Percentiles rank a stretch among this genome's conserved stretches.
These are phyloP conservation scores for Hypoxylon sp. DNA, from an alignment of 2,329 filamentous ascomycete species.

Conservation along the genomic window DNA sequence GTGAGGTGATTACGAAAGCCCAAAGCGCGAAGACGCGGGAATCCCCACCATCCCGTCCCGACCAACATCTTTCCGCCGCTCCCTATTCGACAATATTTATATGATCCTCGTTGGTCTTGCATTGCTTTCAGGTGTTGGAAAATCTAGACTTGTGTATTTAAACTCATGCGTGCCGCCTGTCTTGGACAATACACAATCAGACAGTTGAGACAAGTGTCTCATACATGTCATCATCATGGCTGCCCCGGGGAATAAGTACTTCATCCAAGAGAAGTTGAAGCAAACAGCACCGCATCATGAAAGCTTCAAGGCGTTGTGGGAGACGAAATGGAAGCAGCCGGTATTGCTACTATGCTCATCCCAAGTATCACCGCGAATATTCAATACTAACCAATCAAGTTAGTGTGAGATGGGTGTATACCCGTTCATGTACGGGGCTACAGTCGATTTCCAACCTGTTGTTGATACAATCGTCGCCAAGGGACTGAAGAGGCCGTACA, in stretches of 20 bases:
- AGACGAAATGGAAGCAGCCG: constrained; percentile 51
- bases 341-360: constrained; percentile 24
- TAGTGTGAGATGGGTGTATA: constrained; percentile 54
- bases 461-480: constrained; percentile 50
- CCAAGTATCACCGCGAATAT: neutral
- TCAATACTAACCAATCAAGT: constrained; percentile 6
- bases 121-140: neutral
- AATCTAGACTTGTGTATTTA: neutral
- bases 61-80: neutral
- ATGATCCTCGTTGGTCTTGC: neutral
- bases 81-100: constrained; percentile 7
- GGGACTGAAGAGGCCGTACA: constrained; percentile 47
- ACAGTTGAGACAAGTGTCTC: neutral
- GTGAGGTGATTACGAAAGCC: constrained; percentile 17
- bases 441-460: constrained; percentile 53
- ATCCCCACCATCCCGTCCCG: constrained; percentile 30
- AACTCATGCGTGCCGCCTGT: neutral
- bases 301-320: constrained; percentile 50
- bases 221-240: constrained; percentile 41
- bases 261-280: constrained; percentile 49
- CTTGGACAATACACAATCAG: neutral
- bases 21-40: constrained; percentile 31
- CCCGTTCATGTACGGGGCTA: constrained; percentile 54
- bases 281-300: constrained; percentile 46
- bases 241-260: constrained; percentile 47